Evolutionary conservation across 148 eudicot species (phyloP).

Genomic region (Rhododendron molle): DNA sequence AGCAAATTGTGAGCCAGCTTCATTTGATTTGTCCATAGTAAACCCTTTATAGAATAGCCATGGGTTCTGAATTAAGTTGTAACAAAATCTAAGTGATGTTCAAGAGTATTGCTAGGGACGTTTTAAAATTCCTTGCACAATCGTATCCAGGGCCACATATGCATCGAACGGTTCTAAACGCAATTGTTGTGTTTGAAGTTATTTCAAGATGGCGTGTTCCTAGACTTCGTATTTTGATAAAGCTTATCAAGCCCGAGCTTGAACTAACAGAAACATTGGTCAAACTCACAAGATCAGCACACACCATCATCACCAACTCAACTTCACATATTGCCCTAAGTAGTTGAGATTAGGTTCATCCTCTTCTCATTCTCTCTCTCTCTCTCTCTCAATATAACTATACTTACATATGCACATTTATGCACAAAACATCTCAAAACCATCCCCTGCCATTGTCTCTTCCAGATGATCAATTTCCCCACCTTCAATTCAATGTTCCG

Average conservation of each 20-base stretch:
- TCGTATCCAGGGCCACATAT: no score
- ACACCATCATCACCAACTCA: background rate
- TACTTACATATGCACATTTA: background rate
- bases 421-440: background rate
- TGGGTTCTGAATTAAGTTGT: no score
- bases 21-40: no score
- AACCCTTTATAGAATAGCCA: no score
- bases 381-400: background rate
- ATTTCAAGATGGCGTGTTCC: no score
- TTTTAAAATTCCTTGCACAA: no score
- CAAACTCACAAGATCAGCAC: background rate
- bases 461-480: conserved; percentile 21
- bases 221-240: background rate
- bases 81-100: no score
- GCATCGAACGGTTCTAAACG: no score
- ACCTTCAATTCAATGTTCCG: conserved; percentile 21
- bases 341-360: conserved; percentile 28
- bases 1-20: background rate
- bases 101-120: no score
- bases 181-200: no score
- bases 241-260: background rate
- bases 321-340: background rate
- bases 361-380: background rate
- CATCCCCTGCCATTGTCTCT: background rate
- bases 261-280: background rate